phyloP scores from a whole-genome alignment of 2,329 filamentous ascomycete species.

The Fusarium euwallaceae region DNA sequence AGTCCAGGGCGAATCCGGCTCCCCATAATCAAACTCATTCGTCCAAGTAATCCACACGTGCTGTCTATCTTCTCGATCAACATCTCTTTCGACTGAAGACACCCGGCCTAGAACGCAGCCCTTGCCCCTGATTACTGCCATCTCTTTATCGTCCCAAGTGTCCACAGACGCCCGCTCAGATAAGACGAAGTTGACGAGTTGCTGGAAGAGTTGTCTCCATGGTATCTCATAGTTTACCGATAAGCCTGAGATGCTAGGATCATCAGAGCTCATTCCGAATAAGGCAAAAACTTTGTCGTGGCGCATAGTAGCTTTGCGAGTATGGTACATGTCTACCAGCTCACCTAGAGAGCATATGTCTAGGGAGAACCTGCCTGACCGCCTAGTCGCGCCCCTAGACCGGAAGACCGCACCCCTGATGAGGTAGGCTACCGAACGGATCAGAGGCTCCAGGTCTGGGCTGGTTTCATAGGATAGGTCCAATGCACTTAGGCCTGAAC shows the following conservation, averaged over 20 bases:
- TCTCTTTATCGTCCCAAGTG: background rate
- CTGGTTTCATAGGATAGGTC: background rate
- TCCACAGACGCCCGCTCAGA: background rate
- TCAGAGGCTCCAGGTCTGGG: background rate
- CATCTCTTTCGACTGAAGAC: background rate
- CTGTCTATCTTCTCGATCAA: background rate
- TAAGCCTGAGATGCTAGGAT: background rate
- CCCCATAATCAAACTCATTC: background rate
- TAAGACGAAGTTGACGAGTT: background rate
- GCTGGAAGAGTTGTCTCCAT: background rate
- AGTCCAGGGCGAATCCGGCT: background rate
- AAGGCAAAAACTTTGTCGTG: background rate
- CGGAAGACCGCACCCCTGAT: background rate
- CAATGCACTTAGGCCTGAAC: background rate
- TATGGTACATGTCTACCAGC: background rate
- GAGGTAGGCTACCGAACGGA: background rate
- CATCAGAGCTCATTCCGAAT: background rate
- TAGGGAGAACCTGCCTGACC: background rate
- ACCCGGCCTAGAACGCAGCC: background rate
- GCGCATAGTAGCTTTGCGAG: background rate
- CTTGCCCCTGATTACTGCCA: background rate
- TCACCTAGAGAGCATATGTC: background rate
- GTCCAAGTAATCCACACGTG: background rate
- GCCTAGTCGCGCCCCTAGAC: background rate
- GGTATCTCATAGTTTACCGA: background rate